Evolutionary conservation across 1,139 yeast genomes (phyloP), one percentile per base, ranked within the genome.

Genomic region (Geotrichum carabidarum): DNA sequence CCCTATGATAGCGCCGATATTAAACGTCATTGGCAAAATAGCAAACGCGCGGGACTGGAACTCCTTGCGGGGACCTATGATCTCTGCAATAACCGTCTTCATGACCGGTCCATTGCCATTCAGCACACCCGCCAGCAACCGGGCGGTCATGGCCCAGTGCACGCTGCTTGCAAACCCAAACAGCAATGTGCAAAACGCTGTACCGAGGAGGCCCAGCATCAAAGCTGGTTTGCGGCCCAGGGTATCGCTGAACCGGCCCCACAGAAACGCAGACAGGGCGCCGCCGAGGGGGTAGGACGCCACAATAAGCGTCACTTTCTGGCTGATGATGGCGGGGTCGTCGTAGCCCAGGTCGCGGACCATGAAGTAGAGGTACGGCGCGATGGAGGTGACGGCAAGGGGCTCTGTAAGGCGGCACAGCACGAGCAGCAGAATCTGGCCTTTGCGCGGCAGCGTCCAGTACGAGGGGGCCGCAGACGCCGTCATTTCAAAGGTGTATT

Each of bases 331-430:
- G 57, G 80, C 79, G 14, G 76, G 75, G 35, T 75, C 73, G 1
- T 81, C 78, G 35, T 80, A 72, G 5, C 78, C 76, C 62, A 81
- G 81, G 61, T 79, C 83, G 57, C 78, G 66, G 37, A 82, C 78
- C 83, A 82, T 79, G 65, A 78, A 81, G 65, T 80, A 82, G 34
- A 82, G 76, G 65, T 82, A 82, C 1, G 86, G 86, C 61, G 81
- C 78, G 40, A 80, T 66, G 2, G 85, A 81, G 1, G 84, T 77
- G 67, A 81, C 81, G 0, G 85, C 80, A 45, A 82, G 71, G 0
- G 86, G 85, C 64, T 82, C 86, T 11, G 80, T 72, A 51, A 82
- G 70, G 52, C 86, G 58, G 46, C 66, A 60, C 27, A 65, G 53
- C 14, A 63, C 59, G 44, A 66, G 58, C 42, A 60, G 56, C 15